phyloP scores from a whole-genome alignment of 805 yeast species.

The Metschnikowia noctiluminum region DNA sequence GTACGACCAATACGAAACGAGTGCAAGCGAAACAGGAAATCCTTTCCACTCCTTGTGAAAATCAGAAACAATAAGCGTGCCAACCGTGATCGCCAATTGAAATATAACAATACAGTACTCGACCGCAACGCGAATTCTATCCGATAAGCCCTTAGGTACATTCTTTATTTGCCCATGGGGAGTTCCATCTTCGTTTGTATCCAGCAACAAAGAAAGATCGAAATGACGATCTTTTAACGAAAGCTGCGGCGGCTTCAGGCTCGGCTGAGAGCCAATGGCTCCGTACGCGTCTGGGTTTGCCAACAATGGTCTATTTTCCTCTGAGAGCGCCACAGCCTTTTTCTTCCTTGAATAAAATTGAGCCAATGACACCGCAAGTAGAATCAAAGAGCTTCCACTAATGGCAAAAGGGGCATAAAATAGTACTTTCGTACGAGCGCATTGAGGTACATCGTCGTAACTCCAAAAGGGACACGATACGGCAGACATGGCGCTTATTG shows the following conservation, averaged over 20 bases:
- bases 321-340: slow-evolving; percentile 16
- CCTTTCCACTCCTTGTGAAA: slow-evolving; percentile 33
- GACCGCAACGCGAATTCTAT: slow-evolving; percentile 49
- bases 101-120: slow-evolving; percentile 46
- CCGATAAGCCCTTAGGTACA: slow-evolving; percentile 48
- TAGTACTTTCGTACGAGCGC: slow-evolving; percentile 45
- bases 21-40: slow-evolving; percentile 22
- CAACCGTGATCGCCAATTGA: slow-evolving; percentile 37
- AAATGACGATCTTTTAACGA: slow-evolving; percentile 58
- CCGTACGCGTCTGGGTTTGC: slow-evolving; percentile 34
- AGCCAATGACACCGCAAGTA: slow-evolving; percentile 22
- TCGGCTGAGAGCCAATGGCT: slow-evolving; percentile 17
- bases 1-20: slow-evolving; percentile 41
- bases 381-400: slow-evolving; percentile 27
- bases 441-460: slow-evolving; percentile 57
- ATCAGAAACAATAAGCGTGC: slow-evolving; percentile 30
- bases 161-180: slow-evolving; percentile 53
- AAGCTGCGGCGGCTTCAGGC: slow-evolving; percentile 13
- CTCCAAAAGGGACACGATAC: slow-evolving; percentile 42
- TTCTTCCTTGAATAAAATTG: slow-evolving; percentile 1
- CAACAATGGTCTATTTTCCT: slow-evolving; percentile 34
- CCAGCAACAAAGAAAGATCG: slow-evolving; percentile 53
- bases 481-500: background rate
- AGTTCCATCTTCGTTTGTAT: slow-evolving; percentile 56
- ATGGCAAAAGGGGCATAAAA: slow-evolving; percentile 29